These are phyloP conservation scores for Fennellomyces sp. DNA, from an alignment of 371 early-diverging fungal genomes.

Conservation along the genomic window DNA sequence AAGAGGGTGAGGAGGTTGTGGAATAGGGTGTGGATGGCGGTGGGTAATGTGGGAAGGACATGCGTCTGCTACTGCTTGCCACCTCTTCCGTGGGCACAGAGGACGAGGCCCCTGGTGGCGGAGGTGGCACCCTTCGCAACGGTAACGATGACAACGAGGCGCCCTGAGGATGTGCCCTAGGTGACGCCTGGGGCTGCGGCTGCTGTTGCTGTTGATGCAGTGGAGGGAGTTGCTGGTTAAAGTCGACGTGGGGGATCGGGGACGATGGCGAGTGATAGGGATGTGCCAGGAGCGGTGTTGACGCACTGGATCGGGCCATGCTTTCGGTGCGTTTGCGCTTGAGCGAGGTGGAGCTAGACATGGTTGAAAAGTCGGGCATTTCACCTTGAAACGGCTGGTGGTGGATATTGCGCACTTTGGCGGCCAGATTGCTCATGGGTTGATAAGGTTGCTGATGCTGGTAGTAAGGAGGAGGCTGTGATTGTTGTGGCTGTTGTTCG, in stretches of 20 bases:
- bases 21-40: conserved; percentile 8
- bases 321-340: conserved; percentile 32
- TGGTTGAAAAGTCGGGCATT: conserved; percentile 30
- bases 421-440: conserved; percentile 34
- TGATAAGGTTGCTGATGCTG: conserved; percentile 16
- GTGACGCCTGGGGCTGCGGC: conserved; percentile 4
- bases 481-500: neutral
- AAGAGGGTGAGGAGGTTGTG: conserved; percentile 12
- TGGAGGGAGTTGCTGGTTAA: conserved; percentile 20
- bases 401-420: conserved; percentile 40
- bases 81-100: neutral
- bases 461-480: conserved; percentile 12
- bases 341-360: conserved; percentile 35
- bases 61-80: neutral
- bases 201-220: conserved; percentile 17
- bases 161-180: conserved; percentile 16
- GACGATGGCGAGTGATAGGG: conserved; percentile 19
- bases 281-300: conserved; percentile 37
- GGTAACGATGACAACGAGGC: conserved; percentile 3
- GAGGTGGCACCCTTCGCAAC: neutral
- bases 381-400: conserved; percentile 15
- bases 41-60: conserved; percentile 15
- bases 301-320: conserved; percentile 28
- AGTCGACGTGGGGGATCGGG: conserved; percentile 17
- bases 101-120: neutral